Percentiles rank a stretch among this genome's conserved stretches.
phyloP scores from a whole-genome alignment of 164 flowering plant genomes.

The Liriodendron chinense region DNA sequence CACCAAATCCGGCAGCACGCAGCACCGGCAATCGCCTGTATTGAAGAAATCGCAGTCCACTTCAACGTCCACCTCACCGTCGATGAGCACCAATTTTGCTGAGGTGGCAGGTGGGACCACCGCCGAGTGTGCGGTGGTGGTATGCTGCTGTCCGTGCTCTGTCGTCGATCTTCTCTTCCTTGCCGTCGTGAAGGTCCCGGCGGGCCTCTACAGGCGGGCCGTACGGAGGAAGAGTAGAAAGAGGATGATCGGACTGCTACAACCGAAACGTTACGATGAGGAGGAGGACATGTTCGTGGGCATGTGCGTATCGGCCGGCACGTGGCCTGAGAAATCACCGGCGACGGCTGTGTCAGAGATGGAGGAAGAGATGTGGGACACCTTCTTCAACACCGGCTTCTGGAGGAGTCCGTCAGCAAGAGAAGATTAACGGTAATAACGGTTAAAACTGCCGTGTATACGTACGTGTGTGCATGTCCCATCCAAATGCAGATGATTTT shows the following conservation, averaged over 20 bases:
- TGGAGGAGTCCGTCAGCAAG: constrained; percentile 82
- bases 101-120: constrained; percentile 80
- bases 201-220: constrained; percentile 62
- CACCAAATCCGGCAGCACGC: not conserved
- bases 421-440: constrained; percentile 2
- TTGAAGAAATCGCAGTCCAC: not conserved
- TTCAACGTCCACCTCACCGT: constrained; percentile 7
- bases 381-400: constrained; percentile 67
- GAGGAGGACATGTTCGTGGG: not conserved
- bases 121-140: constrained; percentile 75
- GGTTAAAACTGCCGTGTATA: too few relatives aligned
- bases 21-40: constrained; percentile 32
- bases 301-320: constrained; percentile 10
- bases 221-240: constrained; percentile 14
- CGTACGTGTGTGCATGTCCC: too few relatives aligned
- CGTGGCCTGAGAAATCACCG: constrained; percentile 11
- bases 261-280: not conserved
- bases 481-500: too few relatives aligned
- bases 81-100: constrained; percentile 34
- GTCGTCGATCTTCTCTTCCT: constrained; percentile 48
- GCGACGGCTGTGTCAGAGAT: constrained; percentile 33
- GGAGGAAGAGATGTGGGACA: constrained; percentile 85
- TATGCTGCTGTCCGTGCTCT: constrained; percentile 84
- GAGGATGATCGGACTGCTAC: not conserved
- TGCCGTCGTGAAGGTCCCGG: constrained; percentile 74